These are phyloP conservation scores for Westerdykella ornata DNA, from an alignment of 2,329 filamentous ascomycete species.

Conservation along the genomic window DNA sequence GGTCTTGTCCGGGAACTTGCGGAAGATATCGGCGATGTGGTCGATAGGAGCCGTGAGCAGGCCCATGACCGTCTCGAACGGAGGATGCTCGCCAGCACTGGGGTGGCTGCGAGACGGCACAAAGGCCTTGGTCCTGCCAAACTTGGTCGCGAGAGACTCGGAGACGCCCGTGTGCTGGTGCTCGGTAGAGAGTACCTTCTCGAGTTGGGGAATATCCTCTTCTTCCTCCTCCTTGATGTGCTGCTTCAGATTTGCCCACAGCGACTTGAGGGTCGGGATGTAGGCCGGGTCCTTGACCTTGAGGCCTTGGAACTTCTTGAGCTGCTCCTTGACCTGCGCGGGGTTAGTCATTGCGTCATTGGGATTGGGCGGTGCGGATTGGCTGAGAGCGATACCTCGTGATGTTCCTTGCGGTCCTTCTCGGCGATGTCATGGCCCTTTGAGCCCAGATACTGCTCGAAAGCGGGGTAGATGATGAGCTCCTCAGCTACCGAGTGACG, in stretches of 20 bases:
- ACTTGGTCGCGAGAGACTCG: slow-evolving; percentile 24
- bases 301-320: slow-evolving; percentile 30
- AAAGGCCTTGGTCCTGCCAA: slow-evolving; percentile 28
- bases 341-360: not conserved
- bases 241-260: slow-evolving; percentile 16
- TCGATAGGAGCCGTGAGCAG: slow-evolving; percentile 54
- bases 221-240: slow-evolving; percentile 31
- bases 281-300: slow-evolving; percentile 16
- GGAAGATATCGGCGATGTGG: slow-evolving; percentile 49
- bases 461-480: slow-evolving; percentile 36
- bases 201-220: slow-evolving; percentile 26
- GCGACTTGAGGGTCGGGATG: slow-evolving; percentile 18
- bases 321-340: slow-evolving; percentile 24
- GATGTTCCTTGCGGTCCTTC: slow-evolving; percentile 31
- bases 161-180: slow-evolving; percentile 14
- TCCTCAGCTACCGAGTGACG: slow-evolving; percentile 49
- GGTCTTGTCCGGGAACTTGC: slow-evolving; percentile 46
- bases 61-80: slow-evolving; percentile 51
- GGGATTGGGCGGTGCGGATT: not conserved
- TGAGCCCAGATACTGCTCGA: slow-evolving; percentile 31
- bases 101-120: slow-evolving; percentile 29
- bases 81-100: slow-evolving; percentile 43
- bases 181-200: slow-evolving; percentile 13
- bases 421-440: slow-evolving; percentile 29
- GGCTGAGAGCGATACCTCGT: slow-evolving; percentile 15